These are phyloP conservation scores for Thraustotheca clavata DNA, from an alignment of 352 stramenopile genomes.

Conservation along the genomic window DNA sequence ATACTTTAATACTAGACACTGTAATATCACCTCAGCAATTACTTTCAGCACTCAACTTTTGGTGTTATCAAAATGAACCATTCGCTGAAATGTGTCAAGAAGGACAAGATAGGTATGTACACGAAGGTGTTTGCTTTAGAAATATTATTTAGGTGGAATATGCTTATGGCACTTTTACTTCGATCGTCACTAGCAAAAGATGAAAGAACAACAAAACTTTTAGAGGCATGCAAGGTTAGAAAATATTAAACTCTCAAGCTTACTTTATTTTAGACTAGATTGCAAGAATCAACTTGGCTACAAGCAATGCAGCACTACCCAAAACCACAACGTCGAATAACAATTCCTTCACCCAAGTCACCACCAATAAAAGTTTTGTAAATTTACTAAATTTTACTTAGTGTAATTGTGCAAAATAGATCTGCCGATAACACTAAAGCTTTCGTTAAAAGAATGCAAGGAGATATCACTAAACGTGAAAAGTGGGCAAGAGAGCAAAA, in stretches of 20 bases:
- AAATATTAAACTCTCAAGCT: neutral
- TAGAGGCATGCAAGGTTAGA: neutral
- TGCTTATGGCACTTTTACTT: neutral
- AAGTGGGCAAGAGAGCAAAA: neutral
- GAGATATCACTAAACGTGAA: neutral
- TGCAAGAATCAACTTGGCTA: neutral
- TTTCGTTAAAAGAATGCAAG: slow-evolving; percentile 3
- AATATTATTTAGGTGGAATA: neutral
- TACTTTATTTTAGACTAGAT: neutral
- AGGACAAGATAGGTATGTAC: neutral
- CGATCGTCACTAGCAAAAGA: neutral
- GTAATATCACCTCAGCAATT: neutral
- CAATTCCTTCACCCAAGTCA: neutral
- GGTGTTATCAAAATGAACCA: neutral
- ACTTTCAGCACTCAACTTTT: neutral
- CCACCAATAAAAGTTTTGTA: neutral
- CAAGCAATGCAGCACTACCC: neutral
- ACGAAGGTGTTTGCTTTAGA: neutral
- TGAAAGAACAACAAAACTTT: neutral
- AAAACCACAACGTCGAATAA: neutral
- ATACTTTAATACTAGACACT: neutral
- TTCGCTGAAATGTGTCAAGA: neutral
- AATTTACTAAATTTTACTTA: neutral
- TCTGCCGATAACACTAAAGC: neutral
- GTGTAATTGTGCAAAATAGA: neutral